These are phyloP conservation scores for Camelina hispida DNA, from an alignment of 345 rosid species.

Conservation along the genomic window DNA sequence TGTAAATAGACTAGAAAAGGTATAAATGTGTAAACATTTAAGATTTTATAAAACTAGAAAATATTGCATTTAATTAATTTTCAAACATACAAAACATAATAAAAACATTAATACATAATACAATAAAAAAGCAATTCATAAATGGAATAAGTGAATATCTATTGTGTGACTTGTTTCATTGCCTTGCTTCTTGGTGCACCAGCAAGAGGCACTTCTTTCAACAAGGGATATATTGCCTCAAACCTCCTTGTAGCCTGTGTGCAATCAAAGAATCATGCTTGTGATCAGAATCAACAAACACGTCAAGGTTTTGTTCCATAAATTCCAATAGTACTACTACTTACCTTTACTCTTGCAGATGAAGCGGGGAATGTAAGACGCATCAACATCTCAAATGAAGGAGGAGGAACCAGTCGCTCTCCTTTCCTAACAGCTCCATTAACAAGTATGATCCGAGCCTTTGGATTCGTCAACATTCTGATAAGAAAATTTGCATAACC, in stretches of 20 bases:
- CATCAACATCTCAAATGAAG: not conserved
- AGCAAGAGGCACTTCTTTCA: slow-evolving; percentile 76
- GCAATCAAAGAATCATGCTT: slow-evolving; percentile 21
- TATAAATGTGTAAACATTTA: too few relatives aligned
- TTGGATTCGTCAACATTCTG: slow-evolving; percentile 68
- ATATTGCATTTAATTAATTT: too few relatives aligned
- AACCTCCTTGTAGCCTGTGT: slow-evolving; percentile 82
- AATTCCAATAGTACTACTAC: slow-evolving; percentile 4
- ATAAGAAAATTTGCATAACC: not conserved
- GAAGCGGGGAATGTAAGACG: not conserved
- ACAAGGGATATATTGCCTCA: slow-evolving; percentile 60
- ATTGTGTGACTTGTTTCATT: slow-evolving; percentile 73
- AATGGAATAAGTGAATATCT: slow-evolving; percentile 63
- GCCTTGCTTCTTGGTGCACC: slow-evolving; percentile 75
- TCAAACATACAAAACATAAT: too few relatives aligned
- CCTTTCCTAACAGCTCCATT: slow-evolving; percentile 76
- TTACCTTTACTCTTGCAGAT: not conserved
- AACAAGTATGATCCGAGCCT: slow-evolving; percentile 67
- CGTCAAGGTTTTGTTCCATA: slow-evolving; percentile 18
- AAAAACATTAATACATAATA: too few relatives aligned
- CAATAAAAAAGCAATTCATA: too few relatives aligned
- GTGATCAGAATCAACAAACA: not conserved
- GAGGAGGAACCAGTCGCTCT: slow-evolving; percentile 70
- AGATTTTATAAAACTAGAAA: too few relatives aligned
- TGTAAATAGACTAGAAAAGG: too few relatives aligned